These are phyloP conservation scores for Ballota nigra DNA, from an alignment of 257 asterid species.

Conservation along the genomic window DNA sequence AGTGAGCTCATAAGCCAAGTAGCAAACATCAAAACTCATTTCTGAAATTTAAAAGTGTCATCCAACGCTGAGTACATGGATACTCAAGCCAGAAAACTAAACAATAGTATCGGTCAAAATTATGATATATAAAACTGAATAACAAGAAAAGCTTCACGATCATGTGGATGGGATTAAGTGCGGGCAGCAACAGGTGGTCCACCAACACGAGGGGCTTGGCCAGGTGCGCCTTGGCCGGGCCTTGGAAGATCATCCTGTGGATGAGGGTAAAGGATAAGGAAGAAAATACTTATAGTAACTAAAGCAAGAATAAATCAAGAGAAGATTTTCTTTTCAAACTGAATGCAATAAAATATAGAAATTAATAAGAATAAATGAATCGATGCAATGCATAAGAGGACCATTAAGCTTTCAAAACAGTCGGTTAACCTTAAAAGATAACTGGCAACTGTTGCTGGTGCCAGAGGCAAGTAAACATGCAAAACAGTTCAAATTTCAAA, in stretches of 20 bases:
- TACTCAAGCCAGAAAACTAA: neutral
- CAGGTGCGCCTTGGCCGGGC: slow-evolving; percentile 59
- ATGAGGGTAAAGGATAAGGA: neutral
- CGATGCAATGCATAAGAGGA: neutral
- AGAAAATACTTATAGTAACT: neutral
- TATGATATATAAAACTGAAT: slow-evolving; percentile 19
- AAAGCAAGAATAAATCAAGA: neutral
- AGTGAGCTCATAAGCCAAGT: neutral
- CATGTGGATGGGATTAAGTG: slow-evolving; percentile 29
- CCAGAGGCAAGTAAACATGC: neutral
- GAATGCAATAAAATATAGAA: neutral
- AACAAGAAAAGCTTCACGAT: neutral
- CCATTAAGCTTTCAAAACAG: neutral
- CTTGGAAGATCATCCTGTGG: slow-evolving; percentile 74
- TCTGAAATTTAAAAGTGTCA: neutral
- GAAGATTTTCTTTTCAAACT: neutral
- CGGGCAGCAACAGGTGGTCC: slow-evolving; percentile 69
- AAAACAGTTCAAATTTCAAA: too few relatives aligned
- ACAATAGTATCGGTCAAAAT: neutral
- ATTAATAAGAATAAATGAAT: neutral
- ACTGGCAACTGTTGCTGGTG: neutral
- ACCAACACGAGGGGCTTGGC: slow-evolving; percentile 69
- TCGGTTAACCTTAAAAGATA: neutral
- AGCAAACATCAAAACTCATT: neutral
- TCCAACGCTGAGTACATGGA: neutral